Evolutionary conservation across 2,329 filamentous ascomycete genomes (phyloP).

Genomic region (Colletotrichum gloeosporioides): DNA sequence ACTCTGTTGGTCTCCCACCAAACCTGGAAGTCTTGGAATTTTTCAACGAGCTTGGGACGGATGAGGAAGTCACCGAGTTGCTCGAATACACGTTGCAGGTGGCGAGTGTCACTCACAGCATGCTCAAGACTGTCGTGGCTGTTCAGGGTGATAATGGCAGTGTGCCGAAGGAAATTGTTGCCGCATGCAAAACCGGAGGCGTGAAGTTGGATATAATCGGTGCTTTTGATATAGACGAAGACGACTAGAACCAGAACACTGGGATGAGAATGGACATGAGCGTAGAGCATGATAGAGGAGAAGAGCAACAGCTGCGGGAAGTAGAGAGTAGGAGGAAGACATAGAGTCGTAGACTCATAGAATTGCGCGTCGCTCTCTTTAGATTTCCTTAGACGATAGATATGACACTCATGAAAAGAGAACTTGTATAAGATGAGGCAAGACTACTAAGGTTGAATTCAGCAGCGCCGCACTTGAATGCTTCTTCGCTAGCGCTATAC

Average conservation of each 20-base stretch:
- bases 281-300: neutral
- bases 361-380: neutral
- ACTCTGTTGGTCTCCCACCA: slow-evolving; percentile 52
- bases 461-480: neutral
- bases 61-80: slow-evolving; percentile 52
- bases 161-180: slow-evolving; percentile 37
- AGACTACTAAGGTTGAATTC: neutral
- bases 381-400: neutral
- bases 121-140: slow-evolving; percentile 43
- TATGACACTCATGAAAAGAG: neutral
- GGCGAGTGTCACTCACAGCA: slow-evolving; percentile 30
- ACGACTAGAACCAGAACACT: neutral
- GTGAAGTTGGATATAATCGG: slow-evolving; percentile 39
- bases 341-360: neutral
- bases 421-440: neutral
- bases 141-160: slow-evolving; percentile 33
- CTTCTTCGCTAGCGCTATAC: neutral
- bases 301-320: neutral
- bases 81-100: slow-evolving; percentile 45
- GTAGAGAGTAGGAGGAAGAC: neutral
- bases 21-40: slow-evolving; percentile 51
- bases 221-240: slow-evolving; percentile 24
- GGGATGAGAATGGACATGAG: neutral
- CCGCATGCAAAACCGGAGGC: slow-evolving; percentile 38
- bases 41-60: slow-evolving; percentile 48